phyloP scores from a whole-genome alignment of 2,329 filamentous ascomycete genomes.

The Venturia oleaginea region DNA sequence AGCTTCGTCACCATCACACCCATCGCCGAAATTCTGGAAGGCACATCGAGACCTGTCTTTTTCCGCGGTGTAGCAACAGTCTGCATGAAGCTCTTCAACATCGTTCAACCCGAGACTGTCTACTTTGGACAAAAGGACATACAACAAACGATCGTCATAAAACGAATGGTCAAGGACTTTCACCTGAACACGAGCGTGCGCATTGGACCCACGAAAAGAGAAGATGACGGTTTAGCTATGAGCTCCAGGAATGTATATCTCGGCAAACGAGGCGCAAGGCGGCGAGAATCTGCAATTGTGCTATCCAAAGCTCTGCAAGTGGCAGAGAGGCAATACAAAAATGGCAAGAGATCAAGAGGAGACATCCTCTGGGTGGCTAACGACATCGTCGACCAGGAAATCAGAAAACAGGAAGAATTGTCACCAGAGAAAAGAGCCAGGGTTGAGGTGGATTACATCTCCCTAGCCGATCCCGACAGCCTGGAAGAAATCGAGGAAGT shows the following conservation, averaged over 20 bases:
- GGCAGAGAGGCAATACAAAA: conserved; percentile 58
- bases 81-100: conserved; percentile 89
- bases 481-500: conserved; percentile 69
- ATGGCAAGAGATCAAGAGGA: conserved; percentile 45
- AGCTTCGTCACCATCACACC: conserved; percentile 91
- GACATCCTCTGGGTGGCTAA: conserved; percentile 66
- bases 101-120: conserved; percentile 65
- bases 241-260: conserved; percentile 94
- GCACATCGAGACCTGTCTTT: conserved; percentile 79
- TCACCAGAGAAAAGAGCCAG: conserved; percentile 51
- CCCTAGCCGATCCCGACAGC: conserved; percentile 74
- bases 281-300: conserved; percentile 63
- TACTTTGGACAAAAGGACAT: conserved; percentile 98
- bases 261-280: conserved; percentile 46
- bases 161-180: conserved; percentile 79
- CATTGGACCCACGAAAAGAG: conserved; percentile 66
- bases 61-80: conserved; percentile 95
- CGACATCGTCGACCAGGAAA: conserved; percentile 45
- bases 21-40: conserved; percentile 71
- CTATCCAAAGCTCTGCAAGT: conserved; percentile 60
- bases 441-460: conserved; percentile 88
- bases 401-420: conserved; percentile 54
- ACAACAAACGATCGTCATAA: conserved; percentile 88
- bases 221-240: conserved; percentile 74
- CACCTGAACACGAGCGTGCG: conserved; percentile 66